Conservation (phyloP, 495 filamentous ascomycete species). For the Penicillium daleae region DNA sequence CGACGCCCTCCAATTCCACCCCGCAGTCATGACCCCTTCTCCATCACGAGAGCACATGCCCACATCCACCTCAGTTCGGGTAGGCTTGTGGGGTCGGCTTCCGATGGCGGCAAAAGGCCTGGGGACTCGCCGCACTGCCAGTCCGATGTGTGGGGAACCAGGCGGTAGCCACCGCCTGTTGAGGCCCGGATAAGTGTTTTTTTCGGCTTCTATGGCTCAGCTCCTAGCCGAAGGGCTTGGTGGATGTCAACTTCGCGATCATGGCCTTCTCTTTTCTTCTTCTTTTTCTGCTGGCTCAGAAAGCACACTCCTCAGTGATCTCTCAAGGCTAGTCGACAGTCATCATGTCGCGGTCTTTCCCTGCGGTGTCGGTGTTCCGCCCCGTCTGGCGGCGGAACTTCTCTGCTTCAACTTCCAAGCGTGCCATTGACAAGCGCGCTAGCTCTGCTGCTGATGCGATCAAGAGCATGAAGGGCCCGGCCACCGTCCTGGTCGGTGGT, state of each 20-base stretch:
- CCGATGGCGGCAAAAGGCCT: slow-evolving; percentile 28
- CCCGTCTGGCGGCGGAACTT: slow-evolving; percentile 58
- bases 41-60: not conserved
- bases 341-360: slow-evolving; percentile 39
- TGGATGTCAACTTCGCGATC: slow-evolving; percentile 17
- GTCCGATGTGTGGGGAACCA: slow-evolving; percentile 23
- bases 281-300: slow-evolving; percentile 23
- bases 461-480: slow-evolving; percentile 70
- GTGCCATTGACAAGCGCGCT: slow-evolving; percentile 78
- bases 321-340: slow-evolving; percentile 16
- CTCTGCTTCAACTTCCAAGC: slow-evolving; percentile 61
- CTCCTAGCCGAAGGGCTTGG: slow-evolving; percentile 23
- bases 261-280: slow-evolving; percentile 11
- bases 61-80: slow-evolving; percentile 5
- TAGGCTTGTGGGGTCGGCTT: slow-evolving; percentile 24
- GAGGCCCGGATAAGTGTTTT: slow-evolving; percentile 26
- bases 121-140: slow-evolving; percentile 11
- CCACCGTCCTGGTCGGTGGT: slow-evolving; percentile 76
- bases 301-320: slow-evolving; percentile 16
- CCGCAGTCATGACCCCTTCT: not conserved
- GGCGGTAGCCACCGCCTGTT: not conserved
- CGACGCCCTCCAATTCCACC: not conserved
- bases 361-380: slow-evolving; percentile 39
- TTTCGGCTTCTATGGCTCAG: slow-evolving; percentile 26
- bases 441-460: slow-evolving; percentile 72